Conservation (phyloP, 768 basidiomycete genomes). For the Tulasnella sp. region DNA sequence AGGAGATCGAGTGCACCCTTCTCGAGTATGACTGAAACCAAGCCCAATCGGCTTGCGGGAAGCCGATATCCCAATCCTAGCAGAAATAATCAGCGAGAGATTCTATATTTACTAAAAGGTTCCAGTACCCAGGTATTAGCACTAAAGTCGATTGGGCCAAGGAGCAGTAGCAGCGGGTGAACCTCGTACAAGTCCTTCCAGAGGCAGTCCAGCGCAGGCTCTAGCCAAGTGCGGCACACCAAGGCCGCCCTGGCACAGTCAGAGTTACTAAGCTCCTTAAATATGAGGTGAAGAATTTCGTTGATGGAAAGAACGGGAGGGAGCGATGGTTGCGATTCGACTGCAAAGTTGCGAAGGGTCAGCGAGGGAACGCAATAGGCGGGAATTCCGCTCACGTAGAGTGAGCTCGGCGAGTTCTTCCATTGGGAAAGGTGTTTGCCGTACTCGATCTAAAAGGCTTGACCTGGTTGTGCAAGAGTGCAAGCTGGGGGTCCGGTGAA, state of each 20-base stretch:
- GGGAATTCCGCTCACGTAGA: not conserved
- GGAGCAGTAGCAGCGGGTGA: not conserved
- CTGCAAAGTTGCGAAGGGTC: not conserved
- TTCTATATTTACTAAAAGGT: too few relatives aligned
- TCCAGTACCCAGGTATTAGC: too few relatives aligned
- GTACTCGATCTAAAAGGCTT: not conserved
- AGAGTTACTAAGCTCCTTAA: not conserved
- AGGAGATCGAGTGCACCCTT: too few relatives aligned
- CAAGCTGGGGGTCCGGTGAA: not conserved
- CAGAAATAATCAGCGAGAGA: too few relatives aligned
- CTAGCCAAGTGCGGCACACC: not conserved
- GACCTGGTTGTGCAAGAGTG: conserved; percentile 37
- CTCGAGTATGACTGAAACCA: too few relatives aligned
- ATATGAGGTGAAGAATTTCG: not conserved
- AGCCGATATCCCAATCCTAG: too few relatives aligned
- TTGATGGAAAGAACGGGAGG: not conserved
- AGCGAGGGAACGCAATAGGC: not conserved
- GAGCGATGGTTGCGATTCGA: not conserved
- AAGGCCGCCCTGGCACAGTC: not conserved
- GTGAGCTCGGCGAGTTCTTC: not conserved
- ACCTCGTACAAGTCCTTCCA: not conserved
- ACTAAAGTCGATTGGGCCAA: not conserved
- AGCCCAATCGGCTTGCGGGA: too few relatives aligned
- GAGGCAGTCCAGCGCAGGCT: not conserved
- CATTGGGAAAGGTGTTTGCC: not conserved